Evolutionary conservation across 371 early-diverging fungal genomes (phyloP), one percentile per base, ranked within the genome.

Genomic region (Chytridiales sp.): DNA sequence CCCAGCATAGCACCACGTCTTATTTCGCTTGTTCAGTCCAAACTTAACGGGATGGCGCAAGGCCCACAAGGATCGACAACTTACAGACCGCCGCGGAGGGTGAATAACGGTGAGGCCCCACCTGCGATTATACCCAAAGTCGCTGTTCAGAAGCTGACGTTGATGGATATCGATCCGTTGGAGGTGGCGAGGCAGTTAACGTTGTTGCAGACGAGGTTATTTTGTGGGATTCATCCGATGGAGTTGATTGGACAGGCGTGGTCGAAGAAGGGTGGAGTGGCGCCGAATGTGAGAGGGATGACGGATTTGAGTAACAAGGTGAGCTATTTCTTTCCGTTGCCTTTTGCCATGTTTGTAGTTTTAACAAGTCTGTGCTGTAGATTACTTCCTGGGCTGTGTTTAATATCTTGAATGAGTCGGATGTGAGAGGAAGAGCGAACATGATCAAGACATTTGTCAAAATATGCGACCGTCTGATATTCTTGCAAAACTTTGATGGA

Each of bases 111-210:
- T 22, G 64, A 56, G 5, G 22, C 41, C 3, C 72, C 70, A 27
- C 13, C 69, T 5, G 61, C 76, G 4, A 59, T 70, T n/a, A 34
- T 72, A 1, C 76, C 76, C 35, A 43, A 41, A 24, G 62, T 56
- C 32, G 47, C 56, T 30, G 35, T 64, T 19, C 68, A 66, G 46
- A 47, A 59, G 48, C 41, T 65, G 61, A 81, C 78, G 27, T 74
- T 94, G 26, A 56, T 89, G 42, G 94, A 95, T 47, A 72, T 94
- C 29, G 91, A 93, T 71, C 89, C 95, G 4, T 63, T 90, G 30
- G 97, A 97, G 72, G 62, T 97, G 27, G 94, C 94, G 0, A 82
- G 97, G 4, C 96, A 97, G 74, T 67, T 97, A 52, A 93, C 92
- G 1, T 70, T 95, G 39, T 84, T 94, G 56, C 93, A 94, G 62